Evolutionary conservation across 768 basidiomycete species (phyloP).

Genomic region (Tricholoma matsutake): DNA sequence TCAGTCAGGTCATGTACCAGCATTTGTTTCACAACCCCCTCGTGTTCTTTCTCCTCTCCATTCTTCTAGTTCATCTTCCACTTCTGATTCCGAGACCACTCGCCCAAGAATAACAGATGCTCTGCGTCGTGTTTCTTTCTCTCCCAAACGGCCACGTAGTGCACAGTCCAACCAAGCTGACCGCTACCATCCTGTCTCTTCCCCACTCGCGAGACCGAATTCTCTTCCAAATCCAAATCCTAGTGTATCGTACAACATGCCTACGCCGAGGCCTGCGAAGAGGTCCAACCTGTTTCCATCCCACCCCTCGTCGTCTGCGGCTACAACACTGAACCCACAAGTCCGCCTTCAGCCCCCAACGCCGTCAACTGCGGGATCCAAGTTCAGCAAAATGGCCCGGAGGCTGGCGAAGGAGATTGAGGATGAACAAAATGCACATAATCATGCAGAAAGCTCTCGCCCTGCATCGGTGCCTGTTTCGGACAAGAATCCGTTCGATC

Average conservation of each 20-base stretch:
- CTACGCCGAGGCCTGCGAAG: constrained; percentile 34
- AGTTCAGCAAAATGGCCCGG: constrained; percentile 58
- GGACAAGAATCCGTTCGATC: constrained; percentile 37
- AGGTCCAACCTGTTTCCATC: constrained; percentile 26
- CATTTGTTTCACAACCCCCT: constrained; percentile 19
- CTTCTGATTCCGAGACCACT: constrained; percentile 49
- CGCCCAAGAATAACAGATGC: constrained; percentile 71
- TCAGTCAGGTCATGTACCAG: constrained; percentile 47
- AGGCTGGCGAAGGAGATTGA: constrained; percentile 56
- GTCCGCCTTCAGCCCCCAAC: constrained; percentile 59
- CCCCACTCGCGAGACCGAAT: constrained; percentile 21
- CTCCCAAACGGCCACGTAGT: constrained; percentile 70
- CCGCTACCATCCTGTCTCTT: constrained; percentile 10
- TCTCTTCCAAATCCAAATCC: constrained; percentile 7
- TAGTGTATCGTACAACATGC: constrained; percentile 9
- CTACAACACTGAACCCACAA: constrained; percentile 37
- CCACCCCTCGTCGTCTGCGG: constrained; percentile 19
- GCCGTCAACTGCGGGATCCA: constrained; percentile 51
- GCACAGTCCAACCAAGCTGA: constrained; percentile 24
- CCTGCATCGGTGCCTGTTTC: constrained; percentile 10
- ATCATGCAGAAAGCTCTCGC: constrained; percentile 8
- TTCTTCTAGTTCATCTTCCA: constrained; percentile 45
- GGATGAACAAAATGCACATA: constrained; percentile 10
- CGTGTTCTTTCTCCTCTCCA: constrained; percentile 46
- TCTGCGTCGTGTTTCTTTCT: constrained; percentile 66